Conservation (phyloP, 495 filamentous ascomycete genomes). For the Trichoderma reesei region DNA sequence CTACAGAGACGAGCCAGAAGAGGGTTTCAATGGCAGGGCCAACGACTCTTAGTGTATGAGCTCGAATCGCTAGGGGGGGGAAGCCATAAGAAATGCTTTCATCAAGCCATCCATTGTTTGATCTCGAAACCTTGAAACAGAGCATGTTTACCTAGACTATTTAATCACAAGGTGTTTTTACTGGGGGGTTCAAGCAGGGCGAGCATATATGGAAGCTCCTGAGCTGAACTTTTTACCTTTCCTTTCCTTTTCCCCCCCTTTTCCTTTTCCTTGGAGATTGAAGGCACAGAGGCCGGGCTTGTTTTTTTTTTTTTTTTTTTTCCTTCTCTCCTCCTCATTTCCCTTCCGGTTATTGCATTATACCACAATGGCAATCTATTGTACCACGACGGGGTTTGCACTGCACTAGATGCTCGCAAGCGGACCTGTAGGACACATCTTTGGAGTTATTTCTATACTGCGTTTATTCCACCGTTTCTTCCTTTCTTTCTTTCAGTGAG, state of each 20-base stretch:
- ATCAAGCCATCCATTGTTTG: background rate
- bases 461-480: background rate
- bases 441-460: background rate
- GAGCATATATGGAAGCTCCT: background rate
- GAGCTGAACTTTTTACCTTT: background rate
- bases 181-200: background rate
- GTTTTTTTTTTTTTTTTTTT: background rate
- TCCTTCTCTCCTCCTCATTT: background rate
- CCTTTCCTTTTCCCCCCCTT: too few species aligned
- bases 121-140: too few species aligned
- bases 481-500: background rate
- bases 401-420: background rate
- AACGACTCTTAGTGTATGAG: constrained; percentile 12
- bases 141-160: background rate
- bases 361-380: constrained; percentile 6
- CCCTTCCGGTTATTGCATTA: background rate
- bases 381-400: background rate
- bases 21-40: background rate
- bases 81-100: background rate
- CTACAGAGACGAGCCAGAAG: constrained; percentile 15
- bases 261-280: background rate
- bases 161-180: background rate
- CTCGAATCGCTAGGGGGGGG: background rate
- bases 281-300: background rate
- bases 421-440: background rate